Conservation (phyloP, 495 filamentous ascomycete species). For the Neurospora hispaniola region DNA sequence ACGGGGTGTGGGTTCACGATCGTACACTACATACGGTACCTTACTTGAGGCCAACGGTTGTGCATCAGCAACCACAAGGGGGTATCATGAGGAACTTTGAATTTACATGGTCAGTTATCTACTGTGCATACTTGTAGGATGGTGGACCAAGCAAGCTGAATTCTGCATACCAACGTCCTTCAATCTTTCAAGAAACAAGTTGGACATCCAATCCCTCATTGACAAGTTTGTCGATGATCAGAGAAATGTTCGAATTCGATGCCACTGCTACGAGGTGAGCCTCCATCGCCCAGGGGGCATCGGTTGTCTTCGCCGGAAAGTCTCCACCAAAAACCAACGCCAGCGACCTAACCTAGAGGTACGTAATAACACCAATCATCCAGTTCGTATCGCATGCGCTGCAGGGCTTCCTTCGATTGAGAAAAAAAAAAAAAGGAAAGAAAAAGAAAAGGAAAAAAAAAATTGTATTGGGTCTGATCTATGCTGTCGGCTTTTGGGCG, state of each 20-base stretch:
- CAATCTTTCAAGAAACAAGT: neutral
- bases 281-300: neutral
- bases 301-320: neutral
- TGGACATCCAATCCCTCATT: neutral
- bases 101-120: neutral
- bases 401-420: neutral
- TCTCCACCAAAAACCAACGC: neutral
- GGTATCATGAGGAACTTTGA: neutral
- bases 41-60: neutral
- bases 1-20: neutral
- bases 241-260: neutral
- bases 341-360: neutral
- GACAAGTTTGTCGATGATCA: neutral
- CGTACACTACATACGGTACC: neutral
- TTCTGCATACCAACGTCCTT: neutral
- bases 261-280: neutral
- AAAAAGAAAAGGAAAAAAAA: too few species aligned
- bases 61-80: neutral
- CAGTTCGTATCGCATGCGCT: neutral
- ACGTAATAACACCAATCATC: neutral
- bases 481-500: neutral
- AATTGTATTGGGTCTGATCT: neutral
- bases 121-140: neutral
- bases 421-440: too few species aligned
- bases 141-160: neutral